A percentile compares a stretch with the other conserved stretches of the same genome.
These are phyloP conservation scores for Cladophialophora immunda DNA, from an alignment of 2,329 filamentous ascomycete genomes.

Conservation along the genomic window DNA sequence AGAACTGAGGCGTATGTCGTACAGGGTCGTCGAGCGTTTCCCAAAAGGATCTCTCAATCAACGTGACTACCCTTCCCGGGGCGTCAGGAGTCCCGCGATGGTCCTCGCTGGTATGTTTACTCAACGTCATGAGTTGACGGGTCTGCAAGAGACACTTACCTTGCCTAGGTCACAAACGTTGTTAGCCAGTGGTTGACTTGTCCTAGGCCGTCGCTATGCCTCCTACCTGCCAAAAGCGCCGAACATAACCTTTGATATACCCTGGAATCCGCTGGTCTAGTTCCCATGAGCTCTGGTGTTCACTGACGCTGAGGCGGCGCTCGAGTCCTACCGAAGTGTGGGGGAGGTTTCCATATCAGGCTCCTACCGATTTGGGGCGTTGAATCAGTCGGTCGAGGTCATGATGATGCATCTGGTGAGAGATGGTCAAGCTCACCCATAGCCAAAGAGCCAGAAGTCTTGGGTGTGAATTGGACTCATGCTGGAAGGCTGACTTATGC, in stretches of 20 bases:
- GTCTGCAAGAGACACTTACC: conserved; percentile 31
- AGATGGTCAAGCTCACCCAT: conserved; percentile 70
- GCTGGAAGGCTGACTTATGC: not conserved
- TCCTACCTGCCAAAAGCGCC: conserved; percentile 96
- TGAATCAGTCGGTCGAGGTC: conserved; percentile 21
- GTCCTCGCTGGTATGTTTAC: conserved; percentile 72
- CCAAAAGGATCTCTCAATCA: conserved; percentile 88
- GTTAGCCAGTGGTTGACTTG: conserved; percentile 23
- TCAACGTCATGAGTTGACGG: conserved; percentile 19
- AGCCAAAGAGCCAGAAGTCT: conserved; percentile 97
- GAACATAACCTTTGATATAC: conserved; percentile 91
- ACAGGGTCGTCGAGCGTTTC: conserved; percentile 74
- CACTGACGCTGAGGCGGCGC: not conserved
- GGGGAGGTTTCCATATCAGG: conserved; percentile 97
- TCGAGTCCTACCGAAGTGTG: conserved; percentile 79
- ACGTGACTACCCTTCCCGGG: conserved; percentile 90
- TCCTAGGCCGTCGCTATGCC: not conserved
- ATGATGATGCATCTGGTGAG: conserved; percentile 9
- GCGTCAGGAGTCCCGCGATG: conserved; percentile 89
- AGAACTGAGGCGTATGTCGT: conserved; percentile 37
- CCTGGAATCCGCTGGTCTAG: conserved; percentile 84
- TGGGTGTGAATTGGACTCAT: conserved; percentile 46
- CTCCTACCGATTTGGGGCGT: conserved; percentile 65
- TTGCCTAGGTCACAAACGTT: conserved; percentile 33
- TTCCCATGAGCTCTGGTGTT: conserved; percentile 16